phyloP scores from a whole-genome alignment of 192 early-diverging fungal genomes.

The Backusella australiensis region DNA sequence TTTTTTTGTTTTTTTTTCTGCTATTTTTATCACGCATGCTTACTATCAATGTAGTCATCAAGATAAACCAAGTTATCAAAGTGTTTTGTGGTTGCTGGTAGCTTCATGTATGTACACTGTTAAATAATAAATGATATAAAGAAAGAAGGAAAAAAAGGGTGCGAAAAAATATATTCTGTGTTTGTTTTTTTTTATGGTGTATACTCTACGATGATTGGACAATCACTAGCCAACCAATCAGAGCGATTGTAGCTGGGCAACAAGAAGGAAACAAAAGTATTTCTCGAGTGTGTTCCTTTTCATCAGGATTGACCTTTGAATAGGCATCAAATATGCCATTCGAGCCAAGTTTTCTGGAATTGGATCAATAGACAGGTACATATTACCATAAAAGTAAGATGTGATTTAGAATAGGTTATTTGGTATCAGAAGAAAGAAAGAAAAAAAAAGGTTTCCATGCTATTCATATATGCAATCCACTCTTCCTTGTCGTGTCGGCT shows the following conservation, averaged over 20 bases:
- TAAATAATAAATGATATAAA: background rate
- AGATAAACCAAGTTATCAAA: conserved; percentile 60
- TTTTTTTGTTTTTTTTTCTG: background rate
- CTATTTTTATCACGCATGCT: conserved; percentile 10
- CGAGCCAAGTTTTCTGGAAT: no score
- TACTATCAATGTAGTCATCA: conserved; percentile 94
- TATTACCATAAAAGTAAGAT: no score
- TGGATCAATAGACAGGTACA: no score
- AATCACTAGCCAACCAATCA: background rate
- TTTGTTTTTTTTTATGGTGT: background rate
- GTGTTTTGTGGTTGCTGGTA: conserved; percentile 27
- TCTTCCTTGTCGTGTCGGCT: no score
- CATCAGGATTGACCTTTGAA: no score
- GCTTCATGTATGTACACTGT: conserved; percentile 5
- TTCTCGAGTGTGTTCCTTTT: background rate
- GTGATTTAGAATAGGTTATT: no score
- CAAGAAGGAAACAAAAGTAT: background rate
- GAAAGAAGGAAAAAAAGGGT: background rate
- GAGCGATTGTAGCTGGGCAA: background rate
- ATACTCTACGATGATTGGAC: background rate
- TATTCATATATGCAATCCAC: no score
- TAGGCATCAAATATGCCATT: no score
- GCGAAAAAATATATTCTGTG: background rate
- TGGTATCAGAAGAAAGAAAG: no score
- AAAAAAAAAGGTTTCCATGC: no score